phyloP scores from a whole-genome alignment of 108 stramenopile species.

The Bacterosira constricta region DNA sequence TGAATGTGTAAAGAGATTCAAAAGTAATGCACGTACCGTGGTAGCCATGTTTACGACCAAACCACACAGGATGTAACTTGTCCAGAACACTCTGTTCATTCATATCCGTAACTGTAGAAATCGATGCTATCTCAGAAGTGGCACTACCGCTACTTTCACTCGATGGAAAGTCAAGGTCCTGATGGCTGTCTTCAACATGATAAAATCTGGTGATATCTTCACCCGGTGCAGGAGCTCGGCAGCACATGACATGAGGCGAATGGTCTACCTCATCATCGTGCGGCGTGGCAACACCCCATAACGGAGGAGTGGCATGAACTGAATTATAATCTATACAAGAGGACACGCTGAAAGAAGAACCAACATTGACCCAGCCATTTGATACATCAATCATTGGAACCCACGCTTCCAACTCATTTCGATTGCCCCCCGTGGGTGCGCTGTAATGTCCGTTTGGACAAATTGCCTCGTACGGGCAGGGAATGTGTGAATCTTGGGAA shows the following conservation, averaged over 20 bases:
- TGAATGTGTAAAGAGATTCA: neutral
- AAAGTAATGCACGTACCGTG: neutral
- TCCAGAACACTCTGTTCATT: neutral
- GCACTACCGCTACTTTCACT: neutral
- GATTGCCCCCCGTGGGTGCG: too few relatives aligned
- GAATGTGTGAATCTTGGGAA: neutral
- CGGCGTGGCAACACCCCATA: too few relatives aligned
- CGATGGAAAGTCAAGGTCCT: conserved; percentile 17
- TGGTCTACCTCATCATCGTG: neutral
- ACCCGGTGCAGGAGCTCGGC: neutral
- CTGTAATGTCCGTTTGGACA: too few relatives aligned
- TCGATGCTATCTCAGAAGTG: neutral
- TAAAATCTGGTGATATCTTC: conserved; percentile 1
- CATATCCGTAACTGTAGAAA: neutral
- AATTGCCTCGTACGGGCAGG: conserved; percentile 3
- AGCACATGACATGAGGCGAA: neutral
- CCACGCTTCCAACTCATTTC: conserved; percentile 8
- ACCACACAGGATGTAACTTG: neutral
- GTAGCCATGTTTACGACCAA: neutral
- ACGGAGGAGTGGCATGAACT: too few relatives aligned
- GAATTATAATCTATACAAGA: conserved; percentile 26
- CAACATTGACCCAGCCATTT: conserved; percentile 36
- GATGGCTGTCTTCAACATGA: too few relatives aligned
- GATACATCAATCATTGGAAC: conserved; percentile 24
- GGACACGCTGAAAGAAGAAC: conserved; percentile 11